phyloP scores from a whole-genome alignment of 768 basidiomycete genomes.

The Ramaria sp. region DNA sequence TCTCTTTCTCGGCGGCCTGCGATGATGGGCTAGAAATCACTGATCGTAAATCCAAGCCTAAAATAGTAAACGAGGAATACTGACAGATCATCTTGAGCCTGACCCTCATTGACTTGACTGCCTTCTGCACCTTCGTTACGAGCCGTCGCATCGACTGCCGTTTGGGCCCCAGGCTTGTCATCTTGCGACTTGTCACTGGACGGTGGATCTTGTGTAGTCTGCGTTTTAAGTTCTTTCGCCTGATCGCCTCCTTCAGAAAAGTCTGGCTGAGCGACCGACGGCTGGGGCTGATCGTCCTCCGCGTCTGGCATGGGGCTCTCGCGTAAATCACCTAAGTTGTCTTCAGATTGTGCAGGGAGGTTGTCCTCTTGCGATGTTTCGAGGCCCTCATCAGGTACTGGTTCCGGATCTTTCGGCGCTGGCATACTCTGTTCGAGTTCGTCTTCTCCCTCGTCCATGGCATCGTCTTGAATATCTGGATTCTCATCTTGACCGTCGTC shows the following conservation, averaged over 20 bases:
- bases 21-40: neutral
- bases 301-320: neutral
- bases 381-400: constrained; percentile 13
- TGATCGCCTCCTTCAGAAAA: constrained; percentile 31
- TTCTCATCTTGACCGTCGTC: constrained; percentile 21
- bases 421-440: constrained; percentile 15
- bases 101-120: too few relatives aligned
- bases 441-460: constrained; percentile 22
- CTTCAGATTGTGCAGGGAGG: constrained; percentile 11
- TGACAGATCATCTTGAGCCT: too few relatives aligned
- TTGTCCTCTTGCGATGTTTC: constrained; percentile 19
- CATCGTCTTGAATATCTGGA: constrained; percentile 27
- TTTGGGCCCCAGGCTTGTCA: neutral
- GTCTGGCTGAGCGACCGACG: constrained; percentile 33
- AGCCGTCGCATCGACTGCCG: too few relatives aligned
- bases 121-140: too few relatives aligned
- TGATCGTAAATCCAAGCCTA: neutral
- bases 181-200: neutral
- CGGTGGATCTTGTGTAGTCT: constrained; percentile 22
- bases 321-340: constrained; percentile 11
- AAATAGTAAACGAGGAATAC: neutral
- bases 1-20: constrained; percentile 1
- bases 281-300: constrained; percentile 21
- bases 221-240: constrained; percentile 20
- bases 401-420: constrained; percentile 24